Conservation (phyloP, 1,284 basidiomycete genomes). For the Trichosporon asahii region DNA sequence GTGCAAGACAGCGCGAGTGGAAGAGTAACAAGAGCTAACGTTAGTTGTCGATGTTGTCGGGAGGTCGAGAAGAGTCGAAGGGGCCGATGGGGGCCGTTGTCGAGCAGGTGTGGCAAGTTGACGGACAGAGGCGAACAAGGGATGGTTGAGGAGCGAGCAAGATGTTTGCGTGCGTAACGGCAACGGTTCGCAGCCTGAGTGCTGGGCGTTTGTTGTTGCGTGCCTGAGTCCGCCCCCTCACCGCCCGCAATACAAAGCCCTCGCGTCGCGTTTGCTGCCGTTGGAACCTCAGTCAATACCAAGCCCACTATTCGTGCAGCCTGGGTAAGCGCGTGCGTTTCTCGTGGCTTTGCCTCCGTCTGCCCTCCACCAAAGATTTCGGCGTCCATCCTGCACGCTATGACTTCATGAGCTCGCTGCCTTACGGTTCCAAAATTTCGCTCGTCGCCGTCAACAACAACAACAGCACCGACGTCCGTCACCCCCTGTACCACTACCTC, state of each 20-base stretch:
- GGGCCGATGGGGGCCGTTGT: neutral
- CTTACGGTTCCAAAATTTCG: conserved; percentile 6
- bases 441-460: neutral
- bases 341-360: neutral
- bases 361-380: conserved; percentile 1
- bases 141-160: neutral
- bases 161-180: neutral
- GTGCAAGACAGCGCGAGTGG: neutral
- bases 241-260: neutral
- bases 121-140: neutral
- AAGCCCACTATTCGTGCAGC: neutral
- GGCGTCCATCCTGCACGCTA: neutral
- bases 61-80: neutral
- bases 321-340: neutral
- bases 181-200: neutral
- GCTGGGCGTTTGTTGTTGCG: neutral
- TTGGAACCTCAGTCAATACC: neutral
- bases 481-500: neutral
- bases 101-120: neutral
- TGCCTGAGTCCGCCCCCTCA: neutral
- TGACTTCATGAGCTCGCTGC: neutral
- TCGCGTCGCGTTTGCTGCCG: neutral
- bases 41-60: neutral
- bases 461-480: neutral
- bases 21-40: neutral